Percentiles rank a stretch among this genome's conserved stretches.
These are phyloP conservation scores for Schizophyllum commune DNA, from an alignment of 1,284 basidiomycete genomes.

Conservation along the genomic window DNA sequence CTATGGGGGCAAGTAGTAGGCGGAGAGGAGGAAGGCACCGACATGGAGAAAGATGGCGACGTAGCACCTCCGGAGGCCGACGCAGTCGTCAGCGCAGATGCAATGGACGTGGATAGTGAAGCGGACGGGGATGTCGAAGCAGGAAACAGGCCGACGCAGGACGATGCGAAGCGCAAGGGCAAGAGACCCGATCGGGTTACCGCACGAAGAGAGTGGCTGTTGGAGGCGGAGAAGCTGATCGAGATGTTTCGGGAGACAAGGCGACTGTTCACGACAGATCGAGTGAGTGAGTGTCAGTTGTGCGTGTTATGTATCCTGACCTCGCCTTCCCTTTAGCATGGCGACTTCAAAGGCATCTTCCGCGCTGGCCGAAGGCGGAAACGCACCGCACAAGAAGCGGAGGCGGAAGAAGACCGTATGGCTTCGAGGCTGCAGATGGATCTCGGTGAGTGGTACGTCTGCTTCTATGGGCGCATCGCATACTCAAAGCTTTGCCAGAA, in stretches of 20 bases:
- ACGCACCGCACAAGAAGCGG: constrained; percentile 37
- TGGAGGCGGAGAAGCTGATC: constrained; percentile 78
- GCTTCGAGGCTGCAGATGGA: constrained; percentile 68
- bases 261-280: constrained; percentile 71
- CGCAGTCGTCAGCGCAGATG: constrained; percentile 4
- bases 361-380: constrained; percentile 35
- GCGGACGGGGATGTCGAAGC: constrained; percentile 16
- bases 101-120: constrained; percentile 21
- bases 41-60: too few relatives aligned
- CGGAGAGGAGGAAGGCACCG: too few relatives aligned
- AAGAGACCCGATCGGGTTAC: too few relatives aligned
- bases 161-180: too few relatives aligned
- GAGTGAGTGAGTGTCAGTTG: constrained; percentile 37
- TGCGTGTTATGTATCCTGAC: neutral
- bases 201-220: constrained; percentile 62
- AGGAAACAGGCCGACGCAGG: too few relatives aligned
- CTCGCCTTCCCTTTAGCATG: constrained; percentile 11
- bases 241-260: constrained; percentile 86
- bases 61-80: constrained; percentile 12
- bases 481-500: constrained; percentile 24
- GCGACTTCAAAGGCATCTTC: constrained; percentile 59
- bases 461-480: neutral
- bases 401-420: constrained; percentile 66
- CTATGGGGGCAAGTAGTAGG: constrained; percentile 16
- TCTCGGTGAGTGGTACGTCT: constrained; percentile 41